These are phyloP conservation scores for Gilbertella persicaria DNA, from an alignment of 371 early-diverging fungal species.

Conservation along the genomic window DNA sequence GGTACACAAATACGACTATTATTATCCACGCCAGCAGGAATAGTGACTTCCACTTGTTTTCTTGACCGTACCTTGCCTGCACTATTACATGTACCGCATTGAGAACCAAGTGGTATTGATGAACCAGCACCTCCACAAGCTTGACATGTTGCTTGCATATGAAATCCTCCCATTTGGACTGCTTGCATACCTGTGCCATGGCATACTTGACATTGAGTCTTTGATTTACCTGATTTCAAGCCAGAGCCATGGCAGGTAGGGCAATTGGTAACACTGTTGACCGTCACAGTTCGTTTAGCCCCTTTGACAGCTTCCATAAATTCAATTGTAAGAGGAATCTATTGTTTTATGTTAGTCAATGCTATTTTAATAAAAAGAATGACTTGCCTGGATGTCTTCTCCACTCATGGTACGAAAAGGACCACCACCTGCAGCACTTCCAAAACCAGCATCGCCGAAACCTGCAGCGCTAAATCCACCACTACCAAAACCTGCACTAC, in stretches of 20 bases:
- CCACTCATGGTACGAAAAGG: conserved; percentile 29
- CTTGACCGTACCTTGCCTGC: conserved; percentile 71
- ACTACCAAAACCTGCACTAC: conserved; percentile 39
- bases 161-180: conserved; percentile 73
- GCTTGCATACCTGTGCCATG: conserved; percentile 80
- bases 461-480: conserved; percentile 32
- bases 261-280: conserved; percentile 69
- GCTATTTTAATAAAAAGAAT: conserved; percentile 8
- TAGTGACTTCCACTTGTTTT: conserved; percentile 66
- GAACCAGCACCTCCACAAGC: conserved; percentile 82
- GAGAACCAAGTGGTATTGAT: conserved; percentile 54
- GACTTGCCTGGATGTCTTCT: conserved; percentile 48
- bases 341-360: not conserved
- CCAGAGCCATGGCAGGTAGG: conserved; percentile 80
- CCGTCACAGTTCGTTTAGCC: conserved; percentile 58
- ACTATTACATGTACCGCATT: conserved; percentile 80
- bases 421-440: conserved; percentile 32
- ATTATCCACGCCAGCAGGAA: conserved; percentile 74
- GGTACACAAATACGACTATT: conserved; percentile 61
- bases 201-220: conserved; percentile 68
- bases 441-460: conserved; percentile 26
- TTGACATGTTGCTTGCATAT: conserved; percentile 76
- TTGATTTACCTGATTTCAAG: conserved; percentile 70
- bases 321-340: conserved; percentile 52
- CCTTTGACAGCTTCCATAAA: conserved; percentile 94